A percentile compares a stretch with the other conserved stretches of the same genome.
These are phyloP conservation scores for Globisporangium rhizosaccharum DNA, from an alignment of 352 stramenopile species.

Conservation along the genomic window DNA sequence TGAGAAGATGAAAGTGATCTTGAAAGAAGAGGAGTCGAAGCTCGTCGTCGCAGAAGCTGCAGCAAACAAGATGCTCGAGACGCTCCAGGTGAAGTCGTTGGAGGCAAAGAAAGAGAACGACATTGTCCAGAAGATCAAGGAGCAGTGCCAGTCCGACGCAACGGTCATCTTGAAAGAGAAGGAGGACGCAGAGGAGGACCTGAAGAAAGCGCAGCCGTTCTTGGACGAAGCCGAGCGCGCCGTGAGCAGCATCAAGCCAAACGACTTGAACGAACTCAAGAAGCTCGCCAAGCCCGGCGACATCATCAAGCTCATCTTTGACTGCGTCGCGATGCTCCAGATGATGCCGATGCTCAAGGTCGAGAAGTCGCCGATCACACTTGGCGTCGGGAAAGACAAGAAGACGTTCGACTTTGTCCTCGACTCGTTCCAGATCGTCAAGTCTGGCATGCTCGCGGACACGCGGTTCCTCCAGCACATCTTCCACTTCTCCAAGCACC, in stretches of 20 bases:
- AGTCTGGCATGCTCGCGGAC: slow-evolving; percentile 84
- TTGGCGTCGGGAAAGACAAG: slow-evolving; percentile 86
- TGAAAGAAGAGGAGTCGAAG: slow-evolving; percentile 88
- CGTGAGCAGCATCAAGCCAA: slow-evolving; percentile 84
- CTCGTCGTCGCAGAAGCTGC: slow-evolving; percentile 73
- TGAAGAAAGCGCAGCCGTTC: slow-evolving; percentile 88
- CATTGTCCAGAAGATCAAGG: slow-evolving; percentile 83
- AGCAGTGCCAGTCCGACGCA: slow-evolving; percentile 79
- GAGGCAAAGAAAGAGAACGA: slow-evolving; percentile 91
- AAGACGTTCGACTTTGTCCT: slow-evolving; percentile 78
- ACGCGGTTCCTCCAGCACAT: slow-evolving; percentile 87
- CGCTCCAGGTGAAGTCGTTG: slow-evolving; percentile 64
- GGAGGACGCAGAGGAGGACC: slow-evolving; percentile 78
- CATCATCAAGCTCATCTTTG: slow-evolving; percentile 93
- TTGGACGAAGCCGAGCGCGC: slow-evolving; percentile 86
- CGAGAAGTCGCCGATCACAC: slow-evolving; percentile 46
- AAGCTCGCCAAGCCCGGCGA: slow-evolving; percentile 87
- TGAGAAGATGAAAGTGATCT: slow-evolving; percentile 85
- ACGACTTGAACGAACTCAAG: slow-evolving; percentile 91
- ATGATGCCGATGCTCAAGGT: slow-evolving; percentile 80
- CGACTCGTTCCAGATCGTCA: slow-evolving; percentile 84
- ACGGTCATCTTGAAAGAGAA: slow-evolving; percentile 81
- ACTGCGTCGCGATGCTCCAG: slow-evolving; percentile 86
- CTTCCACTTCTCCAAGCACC: slow-evolving; percentile 87
- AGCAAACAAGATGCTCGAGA: slow-evolving; percentile 83